Base-by-base conservation (phyloP, 2,329 filamentous ascomycete genomes). In the Byssoonygena ceratinophila region DNA sequence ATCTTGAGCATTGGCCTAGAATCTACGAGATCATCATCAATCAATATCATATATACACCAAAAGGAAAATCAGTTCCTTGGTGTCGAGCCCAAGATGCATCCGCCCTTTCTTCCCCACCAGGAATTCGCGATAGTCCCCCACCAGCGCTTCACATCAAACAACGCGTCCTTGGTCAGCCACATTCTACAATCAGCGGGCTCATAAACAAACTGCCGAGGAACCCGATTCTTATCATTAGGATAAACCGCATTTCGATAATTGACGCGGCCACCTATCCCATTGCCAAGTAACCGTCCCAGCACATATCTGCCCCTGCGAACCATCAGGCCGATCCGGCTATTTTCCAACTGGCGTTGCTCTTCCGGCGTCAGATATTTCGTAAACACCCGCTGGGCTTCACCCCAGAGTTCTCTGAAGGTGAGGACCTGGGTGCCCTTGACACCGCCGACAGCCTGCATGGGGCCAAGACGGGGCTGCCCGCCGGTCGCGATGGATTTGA, bases 371-470 rank as follows among this genome's bases (percentile, higher is more conserved):
- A 31, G 22, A 31, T 54, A 56, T 14, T 29, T 27, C 6, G 34
- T 20, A 31, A 39, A 31, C 22, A 40, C n/a, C n/a, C 14, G 36
- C 22, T 51, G 39, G 16, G 45, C 43, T 1, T 12, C 62, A 45
- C 68, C 61, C 4, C 60, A 53, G 5, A 57, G 54, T 41, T 66
- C 64, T 0, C 53, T 52, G 46, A 67, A 64, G 0, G 52, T 53
- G 7, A 67, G 52, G 2, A 71, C 61, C 53, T 57, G 53, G 14
- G 55, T 37, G 27, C 82, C 83, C 59, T 83, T 80, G 46, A 80
- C 75, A n/a, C 82, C 83, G 14, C 82, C 81, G 18, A 83, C 71
- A 3, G 73, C 75, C 67, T 84, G 80, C 70, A 83, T 84, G 1
- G 76, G 74, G 2, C 66, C 68, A 0, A 70, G 59, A 9, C 68